Conservation (phyloP, 495 filamentous ascomycete species). For the Talaromyces ruber region DNA sequence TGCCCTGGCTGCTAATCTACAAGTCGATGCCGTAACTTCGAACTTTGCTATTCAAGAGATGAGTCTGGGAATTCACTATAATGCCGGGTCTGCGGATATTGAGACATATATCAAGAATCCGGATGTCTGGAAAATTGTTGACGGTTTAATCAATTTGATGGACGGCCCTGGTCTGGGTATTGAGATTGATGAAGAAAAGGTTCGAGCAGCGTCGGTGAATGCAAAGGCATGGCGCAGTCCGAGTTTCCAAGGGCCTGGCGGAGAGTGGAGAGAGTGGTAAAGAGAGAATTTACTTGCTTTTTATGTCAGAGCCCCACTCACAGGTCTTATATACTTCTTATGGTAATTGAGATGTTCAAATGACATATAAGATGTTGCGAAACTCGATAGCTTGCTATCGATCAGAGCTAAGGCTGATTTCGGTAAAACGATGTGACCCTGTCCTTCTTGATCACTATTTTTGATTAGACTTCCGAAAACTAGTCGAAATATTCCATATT, state of each 20-base stretch:
- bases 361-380: too few relatives aligned
- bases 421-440: too few relatives aligned
- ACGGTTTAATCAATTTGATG: conserved; percentile 56
- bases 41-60: conserved; percentile 80
- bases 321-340: too few relatives aligned
- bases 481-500: too few relatives aligned
- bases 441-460: too few relatives aligned
- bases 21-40: conserved; percentile 51
- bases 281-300: conserved; percentile 1
- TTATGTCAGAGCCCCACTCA: neutral
- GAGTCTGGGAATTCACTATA: conserved; percentile 73
- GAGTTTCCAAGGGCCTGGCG: neutral
- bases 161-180: conserved; percentile 61
- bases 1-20: conserved; percentile 63
- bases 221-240: neutral
- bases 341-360: too few relatives aligned
- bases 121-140: conserved; percentile 52
- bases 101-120: conserved; percentile 57
- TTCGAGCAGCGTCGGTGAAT: neutral
- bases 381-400: too few relatives aligned
- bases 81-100: conserved; percentile 56
- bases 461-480: too few relatives aligned
- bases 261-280: conserved; percentile 8
- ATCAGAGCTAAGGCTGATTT: too few relatives aligned
- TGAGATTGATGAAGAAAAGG: conserved; percentile 57